Base-by-base conservation (phyloP, 768 basidiomycete species). In the Gelatoporia subvermispora region DNA sequence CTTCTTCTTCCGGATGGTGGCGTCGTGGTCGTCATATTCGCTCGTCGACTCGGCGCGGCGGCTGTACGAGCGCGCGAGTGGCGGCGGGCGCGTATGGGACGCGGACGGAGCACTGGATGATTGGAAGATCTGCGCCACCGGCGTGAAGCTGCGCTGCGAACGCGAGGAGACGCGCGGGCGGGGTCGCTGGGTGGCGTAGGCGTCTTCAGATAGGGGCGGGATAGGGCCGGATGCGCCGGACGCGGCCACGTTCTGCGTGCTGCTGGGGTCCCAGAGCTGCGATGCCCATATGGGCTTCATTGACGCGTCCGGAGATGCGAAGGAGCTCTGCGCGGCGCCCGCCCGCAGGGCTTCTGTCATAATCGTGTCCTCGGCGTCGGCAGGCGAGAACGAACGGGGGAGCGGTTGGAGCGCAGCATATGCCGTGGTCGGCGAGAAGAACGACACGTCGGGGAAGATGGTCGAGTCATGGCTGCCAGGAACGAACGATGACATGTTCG, bases 51-150 rank as follows among this genome's bases (percentile, higher is more conserved):
- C 85, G 47, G 84, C 79, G 23, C 82, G 76, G 41, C 81, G 77
- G 62, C 76, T 82, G 72, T 85, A 88, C 15, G 74, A 65, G 28
- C 88, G 74, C 36, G 78, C 66, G 59, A 81, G 68, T 22, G 70
- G 66, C 44, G 78, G 73, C 22, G 69, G 66, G 48, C 72, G 73
- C 2, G 71, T 63, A 42, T 81, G 76, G 7, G 71, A 65, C 48
- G 72, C 66, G 44, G 82, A 72, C 17, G 87, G 87, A 1, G 87
- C 87, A 53, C 84, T 86, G 9, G 85, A 76, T 10, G 85, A 83
- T 45, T 79, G 79, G 69, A 89, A 86, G 46, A 82, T 67, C 34
- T 78, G 75, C 16, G 71, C 68, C 24, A 80, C 68, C n/a, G 79
- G 63, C 42, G 66, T 64, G 46, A 61, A 39, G 51, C 69, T 60